phyloP scores from a whole-genome alignment of 2,329 filamentous ascomycete genomes.

The Claviceps africana region DNA sequence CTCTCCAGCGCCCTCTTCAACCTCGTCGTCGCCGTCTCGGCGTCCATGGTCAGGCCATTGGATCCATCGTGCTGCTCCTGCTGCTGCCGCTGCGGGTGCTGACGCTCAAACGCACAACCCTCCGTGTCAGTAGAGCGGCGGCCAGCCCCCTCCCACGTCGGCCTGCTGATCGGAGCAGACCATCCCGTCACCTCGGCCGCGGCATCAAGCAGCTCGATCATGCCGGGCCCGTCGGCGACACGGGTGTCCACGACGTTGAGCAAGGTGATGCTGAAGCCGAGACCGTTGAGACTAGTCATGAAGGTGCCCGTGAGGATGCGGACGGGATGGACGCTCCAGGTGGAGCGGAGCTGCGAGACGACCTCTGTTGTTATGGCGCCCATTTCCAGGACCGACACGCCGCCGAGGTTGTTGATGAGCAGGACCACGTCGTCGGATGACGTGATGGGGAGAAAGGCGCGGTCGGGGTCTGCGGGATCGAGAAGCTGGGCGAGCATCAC shows the following conservation, averaged over 20 bases:
- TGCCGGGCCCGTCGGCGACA: conserved; percentile 38
- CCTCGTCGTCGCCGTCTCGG: conserved; percentile 31
- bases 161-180: conserved; percentile 47
- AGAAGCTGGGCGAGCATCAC: conserved; percentile 59
- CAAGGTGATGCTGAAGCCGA: conserved; percentile 61
- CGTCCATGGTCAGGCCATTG: conserved; percentile 40
- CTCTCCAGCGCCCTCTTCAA: conserved; percentile 44
- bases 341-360: conserved; percentile 42
- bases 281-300: conserved; percentile 66
- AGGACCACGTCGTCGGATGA: conserved; percentile 51
- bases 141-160: conserved; percentile 42
- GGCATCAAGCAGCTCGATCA: conserved; percentile 57
- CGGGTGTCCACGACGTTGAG: conserved; percentile 49
- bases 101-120: no score
- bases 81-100: no score
- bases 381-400: conserved; percentile 57
- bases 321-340: conserved; percentile 46
- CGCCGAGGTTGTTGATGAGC: conserved; percentile 63
- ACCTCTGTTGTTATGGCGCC: conserved; percentile 59
- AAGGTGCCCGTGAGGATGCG: conserved; percentile 56
- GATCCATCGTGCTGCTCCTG: conserved; percentile 4
- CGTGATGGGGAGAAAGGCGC: conserved; percentile 53
- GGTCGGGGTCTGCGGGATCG: conserved; percentile 49
- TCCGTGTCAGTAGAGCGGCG: no score
- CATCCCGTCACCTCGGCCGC: conserved; percentile 58